Evolutionary conservation across 345 rosid genomes (phyloP).

Genomic region (Zanthoxylum bungeanum): DNA sequence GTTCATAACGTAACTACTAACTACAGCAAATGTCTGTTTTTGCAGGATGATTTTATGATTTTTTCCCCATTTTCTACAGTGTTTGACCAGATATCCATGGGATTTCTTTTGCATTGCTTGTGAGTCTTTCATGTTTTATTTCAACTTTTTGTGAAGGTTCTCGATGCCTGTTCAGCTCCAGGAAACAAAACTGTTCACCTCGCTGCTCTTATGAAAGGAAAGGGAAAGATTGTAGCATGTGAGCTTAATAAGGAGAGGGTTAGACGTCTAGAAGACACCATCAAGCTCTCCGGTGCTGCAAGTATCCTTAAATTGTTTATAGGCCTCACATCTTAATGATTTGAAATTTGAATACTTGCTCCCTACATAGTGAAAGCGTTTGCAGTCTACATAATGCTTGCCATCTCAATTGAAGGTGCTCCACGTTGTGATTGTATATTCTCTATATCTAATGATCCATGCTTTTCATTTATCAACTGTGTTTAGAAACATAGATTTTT

Average conservation of each 20-base stretch:
- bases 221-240: constrained; percentile 74
- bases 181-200: constrained; percentile 97
- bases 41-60: background rate
- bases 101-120: constrained; percentile 11
- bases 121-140: constrained; percentile 7
- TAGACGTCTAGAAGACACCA: constrained; percentile 61
- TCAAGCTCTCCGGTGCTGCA: constrained; percentile 76
- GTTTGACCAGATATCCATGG: background rate
- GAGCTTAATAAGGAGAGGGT: constrained; percentile 73
- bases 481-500: background rate
- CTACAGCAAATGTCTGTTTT: background rate
- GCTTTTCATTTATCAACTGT: constrained; percentile 5
- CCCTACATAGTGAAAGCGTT: background rate
- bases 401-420: background rate
- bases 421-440: constrained; percentile 1
- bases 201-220: constrained; percentile 87
- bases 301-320: constrained; percentile 57
- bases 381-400: background rate
- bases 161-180: constrained; percentile 98
- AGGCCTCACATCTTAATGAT: background rate
- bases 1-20: background rate
- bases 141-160: constrained; percentile 54
- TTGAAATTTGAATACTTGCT: background rate
- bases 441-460: background rate
- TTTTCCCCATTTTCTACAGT: background rate